These are phyloP conservation scores for Gliomastix tumulicola DNA, from an alignment of 2,329 filamentous ascomycete genomes.

Conservation along the genomic window DNA sequence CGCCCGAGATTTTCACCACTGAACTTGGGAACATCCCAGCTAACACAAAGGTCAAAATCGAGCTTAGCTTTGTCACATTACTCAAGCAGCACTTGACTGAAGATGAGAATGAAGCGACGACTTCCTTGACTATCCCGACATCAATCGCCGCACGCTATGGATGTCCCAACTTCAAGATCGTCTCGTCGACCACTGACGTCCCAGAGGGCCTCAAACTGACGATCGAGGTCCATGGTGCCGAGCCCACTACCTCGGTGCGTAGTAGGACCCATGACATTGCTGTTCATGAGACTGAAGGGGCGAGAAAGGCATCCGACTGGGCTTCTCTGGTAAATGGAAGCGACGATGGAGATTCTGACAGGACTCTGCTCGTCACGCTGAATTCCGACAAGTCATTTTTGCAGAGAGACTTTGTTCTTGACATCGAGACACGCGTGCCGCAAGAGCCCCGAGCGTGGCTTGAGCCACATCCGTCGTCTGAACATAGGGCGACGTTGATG, in stretches of 20 bases:
- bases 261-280: slow-evolving; percentile 1
- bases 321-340: slow-evolving; percentile 4
- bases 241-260: not conserved
- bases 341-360: no score
- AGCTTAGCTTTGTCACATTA: slow-evolving; percentile 6
- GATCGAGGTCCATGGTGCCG: not conserved
- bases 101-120: not conserved
- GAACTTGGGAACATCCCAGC: slow-evolving; percentile 6
- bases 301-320: slow-evolving; percentile 3
- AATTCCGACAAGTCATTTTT: slow-evolving; percentile 2
- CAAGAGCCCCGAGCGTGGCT: slow-evolving; percentile 2
- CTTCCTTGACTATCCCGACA: slow-evolving; percentile 6
- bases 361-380: slow-evolving; percentile 3
- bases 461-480: slow-evolving; percentile 1
- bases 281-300: slow-evolving; percentile 1
- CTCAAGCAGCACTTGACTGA: slow-evolving; percentile 4
- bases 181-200: not conserved
- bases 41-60: slow-evolving; percentile 5
- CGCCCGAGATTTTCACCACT: slow-evolving; percentile 8
- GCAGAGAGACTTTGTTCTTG: slow-evolving; percentile 5
- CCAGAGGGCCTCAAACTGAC: not conserved
- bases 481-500: slow-evolving; percentile 4
- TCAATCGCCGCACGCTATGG: slow-evolving; percentile 6
- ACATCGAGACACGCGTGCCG: slow-evolving; percentile 1
- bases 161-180: not conserved